A percentile compares a stretch with the other conserved stretches of the same genome.
These are phyloP conservation scores for Eleusine coracana DNA, from an alignment of 176 grass and related monocot species.

Conservation along the genomic window DNA sequence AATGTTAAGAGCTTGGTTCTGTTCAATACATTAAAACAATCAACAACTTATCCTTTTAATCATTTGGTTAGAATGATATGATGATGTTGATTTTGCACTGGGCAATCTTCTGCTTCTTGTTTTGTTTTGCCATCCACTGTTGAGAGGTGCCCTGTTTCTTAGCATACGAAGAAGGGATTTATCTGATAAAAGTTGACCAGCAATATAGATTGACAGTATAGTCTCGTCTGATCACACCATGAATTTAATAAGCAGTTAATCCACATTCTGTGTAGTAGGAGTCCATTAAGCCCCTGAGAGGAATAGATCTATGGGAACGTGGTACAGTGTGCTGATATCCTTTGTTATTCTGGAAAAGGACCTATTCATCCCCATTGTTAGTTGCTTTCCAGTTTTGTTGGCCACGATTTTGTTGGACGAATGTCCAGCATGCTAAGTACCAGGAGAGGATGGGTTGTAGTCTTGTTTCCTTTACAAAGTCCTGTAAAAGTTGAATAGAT, in stretches of 20 bases:
- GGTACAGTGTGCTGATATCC: background rate
- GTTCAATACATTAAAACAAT: background rate
- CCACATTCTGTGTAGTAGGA: background rate
- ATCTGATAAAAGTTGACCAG: slow-evolving; percentile 14
- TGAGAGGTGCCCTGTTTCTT: background rate
- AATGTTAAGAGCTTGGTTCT: background rate
- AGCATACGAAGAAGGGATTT: slow-evolving; percentile 12
- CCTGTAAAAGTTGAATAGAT: slow-evolving; percentile 25
- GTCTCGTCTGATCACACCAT: background rate
- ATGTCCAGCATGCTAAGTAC: background rate
- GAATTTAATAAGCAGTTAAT: slow-evolving; percentile 11
- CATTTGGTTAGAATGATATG: background rate
- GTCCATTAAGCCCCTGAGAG: background rate
- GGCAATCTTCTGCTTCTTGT: too few relatives aligned
- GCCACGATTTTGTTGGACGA: background rate
- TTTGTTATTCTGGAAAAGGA: background rate
- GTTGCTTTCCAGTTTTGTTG: background rate
- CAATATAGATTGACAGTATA: background rate
- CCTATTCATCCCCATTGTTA: background rate
- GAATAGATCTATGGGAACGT: background rate
- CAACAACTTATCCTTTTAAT: background rate
- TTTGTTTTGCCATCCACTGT: background rate
- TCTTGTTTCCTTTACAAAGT: background rate
- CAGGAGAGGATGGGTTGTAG: background rate
- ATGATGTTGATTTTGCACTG: background rate